Evolutionary conservation across 148 eudicot species (phyloP).

Genomic region (Chenopodium berlandieri): DNA sequence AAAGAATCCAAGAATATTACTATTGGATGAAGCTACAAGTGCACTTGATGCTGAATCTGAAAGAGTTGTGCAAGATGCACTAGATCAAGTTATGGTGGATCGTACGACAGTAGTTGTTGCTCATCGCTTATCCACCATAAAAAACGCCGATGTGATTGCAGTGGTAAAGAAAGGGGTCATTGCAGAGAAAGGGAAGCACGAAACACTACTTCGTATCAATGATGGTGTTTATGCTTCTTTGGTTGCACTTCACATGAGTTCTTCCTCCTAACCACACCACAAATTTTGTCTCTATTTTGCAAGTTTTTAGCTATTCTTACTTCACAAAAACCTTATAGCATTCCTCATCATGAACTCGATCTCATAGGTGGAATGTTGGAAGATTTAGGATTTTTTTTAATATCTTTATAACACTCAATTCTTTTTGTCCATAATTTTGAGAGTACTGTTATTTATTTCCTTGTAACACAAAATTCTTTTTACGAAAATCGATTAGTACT

Average conservation of each 20-base stretch:
- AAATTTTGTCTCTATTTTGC: conserved; percentile 5
- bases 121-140: conserved; percentile 63
- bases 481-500: too few relatives aligned
- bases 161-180: conserved; percentile 71
- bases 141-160: conserved; percentile 56
- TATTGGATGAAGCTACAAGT: conserved; percentile 76
- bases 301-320: background rate
- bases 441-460: too few relatives aligned
- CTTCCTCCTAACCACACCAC: conserved; percentile 16
- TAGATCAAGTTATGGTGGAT: conserved; percentile 57
- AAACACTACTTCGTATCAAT: conserved; percentile 44
- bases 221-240: conserved; percentile 69
- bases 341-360: background rate
- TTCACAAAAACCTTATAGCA: background rate
- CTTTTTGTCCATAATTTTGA: background rate
- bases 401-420: too few relatives aligned
- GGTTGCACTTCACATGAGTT: conserved; percentile 50
- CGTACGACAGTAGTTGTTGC: conserved; percentile 71
- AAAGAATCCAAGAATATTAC: conserved; percentile 58
- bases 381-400: background rate
- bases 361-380: background rate
- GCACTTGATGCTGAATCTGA: conserved; percentile 76
- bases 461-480: too few relatives aligned
- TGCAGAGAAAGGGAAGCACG: conserved; percentile 67
- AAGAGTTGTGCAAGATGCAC: conserved; percentile 65